These are phyloP conservation scores for Paracoccidioides brasiliensis DNA, from an alignment of 2,329 filamentous ascomycete species.

Conservation along the genomic window DNA sequence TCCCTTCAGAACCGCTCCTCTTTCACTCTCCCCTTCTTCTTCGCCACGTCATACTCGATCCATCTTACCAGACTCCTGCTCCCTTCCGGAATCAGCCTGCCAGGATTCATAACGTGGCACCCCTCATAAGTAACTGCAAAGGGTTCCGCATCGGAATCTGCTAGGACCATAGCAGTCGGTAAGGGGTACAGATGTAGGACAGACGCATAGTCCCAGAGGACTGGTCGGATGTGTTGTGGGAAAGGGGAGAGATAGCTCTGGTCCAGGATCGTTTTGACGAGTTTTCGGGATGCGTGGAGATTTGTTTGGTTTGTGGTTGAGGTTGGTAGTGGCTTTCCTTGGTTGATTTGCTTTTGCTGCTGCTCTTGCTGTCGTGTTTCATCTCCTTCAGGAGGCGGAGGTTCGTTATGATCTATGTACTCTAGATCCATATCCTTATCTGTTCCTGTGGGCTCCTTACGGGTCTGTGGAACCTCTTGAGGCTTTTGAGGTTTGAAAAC, in stretches of 20 bases:
- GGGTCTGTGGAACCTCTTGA: constrained; percentile 11
- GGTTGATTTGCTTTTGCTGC: background rate
- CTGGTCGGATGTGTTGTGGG: constrained; percentile 60
- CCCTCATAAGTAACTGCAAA: constrained; percentile 90
- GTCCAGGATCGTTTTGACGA: constrained; percentile 84
- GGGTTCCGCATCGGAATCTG: constrained; percentile 66
- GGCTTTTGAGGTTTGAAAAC: constrained; percentile 42
- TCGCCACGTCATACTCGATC: constrained; percentile 71
- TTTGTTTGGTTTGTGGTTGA: constrained; percentile 10
- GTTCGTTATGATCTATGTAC: background rate
- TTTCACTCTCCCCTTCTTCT: constrained; percentile 45
- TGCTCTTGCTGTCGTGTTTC: background rate
- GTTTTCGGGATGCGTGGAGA: constrained; percentile 48
- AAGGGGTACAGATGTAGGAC: constrained; percentile 75
- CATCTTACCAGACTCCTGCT: constrained; percentile 60
- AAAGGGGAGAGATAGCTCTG: constrained; percentile 86
- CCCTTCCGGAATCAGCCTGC: constrained; percentile 57
- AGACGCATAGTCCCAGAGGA: constrained; percentile 78
- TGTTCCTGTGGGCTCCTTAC: background rate
- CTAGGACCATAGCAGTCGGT: constrained; percentile 68
- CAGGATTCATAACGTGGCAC: constrained; percentile 91
- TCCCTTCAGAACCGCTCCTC: constrained; percentile 45
- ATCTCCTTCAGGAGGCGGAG: background rate
- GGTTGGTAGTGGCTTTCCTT: background rate
- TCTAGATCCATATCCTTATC: background rate